phyloP scores from a whole-genome alignment of 2,329 filamentous ascomycete species.

The Exophiala aquamarina region DNA sequence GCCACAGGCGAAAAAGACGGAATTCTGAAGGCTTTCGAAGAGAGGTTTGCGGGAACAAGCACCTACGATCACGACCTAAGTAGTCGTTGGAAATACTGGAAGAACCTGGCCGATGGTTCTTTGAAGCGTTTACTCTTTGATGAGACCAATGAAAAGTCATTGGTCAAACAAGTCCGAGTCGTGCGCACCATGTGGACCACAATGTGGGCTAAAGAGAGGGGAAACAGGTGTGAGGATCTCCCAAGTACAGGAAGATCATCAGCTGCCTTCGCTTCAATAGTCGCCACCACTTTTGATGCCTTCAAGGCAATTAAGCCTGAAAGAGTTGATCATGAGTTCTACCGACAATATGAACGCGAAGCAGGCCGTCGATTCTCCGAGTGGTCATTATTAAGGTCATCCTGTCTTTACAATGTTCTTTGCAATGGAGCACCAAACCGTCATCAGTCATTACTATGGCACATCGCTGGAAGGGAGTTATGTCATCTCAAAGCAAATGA shows the following conservation, averaged over 20 bases:
- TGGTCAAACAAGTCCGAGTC: no score
- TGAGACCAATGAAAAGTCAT: no score
- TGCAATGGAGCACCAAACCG: background rate
- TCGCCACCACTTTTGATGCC: background rate
- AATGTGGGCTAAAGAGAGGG: no score
- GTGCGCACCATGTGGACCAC: no score
- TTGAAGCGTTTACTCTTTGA: no score
- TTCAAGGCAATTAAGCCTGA: conserved; percentile 32
- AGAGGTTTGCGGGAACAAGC: conserved; percentile 29
- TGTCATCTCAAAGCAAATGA: conserved; percentile 32
- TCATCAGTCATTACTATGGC: conserved; percentile 17
- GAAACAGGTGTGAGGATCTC: background rate
- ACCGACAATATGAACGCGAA: conserved; percentile 32
- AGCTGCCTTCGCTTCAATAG: no score
- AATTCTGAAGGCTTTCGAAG: conserved; percentile 35
- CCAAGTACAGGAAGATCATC: no score
- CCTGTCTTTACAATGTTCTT: conserved; percentile 34
- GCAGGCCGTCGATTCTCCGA: conserved; percentile 29
- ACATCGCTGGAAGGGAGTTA: conserved; percentile 25
- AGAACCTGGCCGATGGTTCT: conserved; percentile 23
- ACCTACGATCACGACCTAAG: conserved; percentile 38
- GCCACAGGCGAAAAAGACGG: conserved; percentile 33
- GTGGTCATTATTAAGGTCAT: conserved; percentile 38
- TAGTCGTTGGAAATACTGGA: conserved; percentile 32
- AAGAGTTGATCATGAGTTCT: conserved; percentile 33